Percentiles rank a stretch among this genome's conserved stretches.
These are phyloP conservation scores for Lentinula sp. DNA, from an alignment of 768 basidiomycete genomes.

Conservation along the genomic window DNA sequence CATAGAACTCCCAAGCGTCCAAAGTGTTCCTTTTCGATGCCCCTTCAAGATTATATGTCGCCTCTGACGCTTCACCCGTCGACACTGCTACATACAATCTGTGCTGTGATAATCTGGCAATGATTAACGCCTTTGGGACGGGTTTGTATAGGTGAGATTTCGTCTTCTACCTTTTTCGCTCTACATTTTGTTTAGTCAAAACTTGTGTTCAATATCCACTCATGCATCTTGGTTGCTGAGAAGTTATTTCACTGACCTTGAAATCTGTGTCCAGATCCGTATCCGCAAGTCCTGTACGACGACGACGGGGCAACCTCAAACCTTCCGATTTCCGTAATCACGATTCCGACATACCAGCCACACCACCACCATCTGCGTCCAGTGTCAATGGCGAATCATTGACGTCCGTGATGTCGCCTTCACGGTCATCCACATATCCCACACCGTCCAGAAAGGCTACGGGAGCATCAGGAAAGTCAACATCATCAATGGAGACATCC, in stretches of 20 bases:
- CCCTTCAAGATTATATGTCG: conserved; percentile 50
- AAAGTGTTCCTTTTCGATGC: conserved; percentile 94
- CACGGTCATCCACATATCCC: neutral
- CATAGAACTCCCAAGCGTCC: conserved; percentile 82
- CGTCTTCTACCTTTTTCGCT: neutral
- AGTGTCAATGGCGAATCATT: neutral
- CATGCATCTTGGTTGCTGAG: too few relatives aligned
- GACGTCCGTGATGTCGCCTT: neutral
- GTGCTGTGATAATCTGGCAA: conserved; percentile 37
- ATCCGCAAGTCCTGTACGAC: conserved; percentile 9
- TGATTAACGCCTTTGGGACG: conserved; percentile 54
- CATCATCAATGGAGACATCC: neutral
- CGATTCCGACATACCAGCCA: neutral
- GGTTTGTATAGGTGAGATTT: conserved; percentile 71
- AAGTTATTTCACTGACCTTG: neutral
- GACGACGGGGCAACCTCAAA: neutral
- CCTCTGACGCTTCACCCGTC: conserved; percentile 89
- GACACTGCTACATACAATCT: conserved; percentile 74
- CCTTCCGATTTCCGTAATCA: neutral
- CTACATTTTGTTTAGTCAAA: too few relatives aligned
- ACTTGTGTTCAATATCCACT: too few relatives aligned
- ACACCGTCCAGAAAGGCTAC: neutral
- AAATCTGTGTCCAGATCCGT: conserved; percentile 11
- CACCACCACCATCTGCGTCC: neutral
- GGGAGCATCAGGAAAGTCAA: neutral